Conservation (phyloP, 1,284 basidiomycete genomes). For the Golubevia sp. region DNA sequence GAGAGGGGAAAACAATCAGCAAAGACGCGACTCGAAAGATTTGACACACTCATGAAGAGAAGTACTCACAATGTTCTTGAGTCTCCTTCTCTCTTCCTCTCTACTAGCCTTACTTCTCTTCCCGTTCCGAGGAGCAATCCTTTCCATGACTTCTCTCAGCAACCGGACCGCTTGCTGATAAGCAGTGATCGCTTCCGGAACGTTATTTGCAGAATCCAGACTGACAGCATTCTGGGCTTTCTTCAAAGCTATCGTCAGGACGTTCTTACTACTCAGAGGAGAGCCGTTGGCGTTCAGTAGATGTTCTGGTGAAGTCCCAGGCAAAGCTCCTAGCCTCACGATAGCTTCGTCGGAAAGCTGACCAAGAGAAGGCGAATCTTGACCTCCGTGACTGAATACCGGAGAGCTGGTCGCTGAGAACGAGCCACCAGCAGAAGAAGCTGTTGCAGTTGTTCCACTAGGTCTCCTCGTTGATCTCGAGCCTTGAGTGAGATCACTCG, state of each 20-base stretch:
- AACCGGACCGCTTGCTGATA: conserved; percentile 48
- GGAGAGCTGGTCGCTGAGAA: conserved; percentile 3
- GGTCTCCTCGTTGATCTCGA: not conserved
- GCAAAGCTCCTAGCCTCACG: not conserved
- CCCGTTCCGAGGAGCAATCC: conserved; percentile 32
- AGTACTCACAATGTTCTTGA: conserved; percentile 36
- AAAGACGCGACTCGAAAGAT: not conserved
- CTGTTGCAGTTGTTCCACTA: not conserved
- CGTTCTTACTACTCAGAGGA: conserved; percentile 43
- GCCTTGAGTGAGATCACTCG: not conserved
- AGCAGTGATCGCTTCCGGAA: conserved; percentile 46
- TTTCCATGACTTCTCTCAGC: conserved; percentile 51
- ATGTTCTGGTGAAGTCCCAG: not conserved
- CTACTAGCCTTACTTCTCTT: conserved; percentile 30
- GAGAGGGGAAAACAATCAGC: not conserved
- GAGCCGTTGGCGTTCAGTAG: conserved; percentile 42
- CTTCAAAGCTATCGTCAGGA: conserved; percentile 47
- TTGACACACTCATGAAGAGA: not conserved
- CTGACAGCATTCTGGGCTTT: conserved; percentile 49
- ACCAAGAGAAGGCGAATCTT: not conserved
- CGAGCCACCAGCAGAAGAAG: conserved; percentile 1
- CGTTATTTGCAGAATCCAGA: conserved; percentile 46
- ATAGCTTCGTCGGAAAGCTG: not conserved
- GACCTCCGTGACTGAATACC: not conserved
- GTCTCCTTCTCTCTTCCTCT: conserved; percentile 41